phyloP scores from a whole-genome alignment of 441 rosid genomes.

The Eruca vesicaria region DNA sequence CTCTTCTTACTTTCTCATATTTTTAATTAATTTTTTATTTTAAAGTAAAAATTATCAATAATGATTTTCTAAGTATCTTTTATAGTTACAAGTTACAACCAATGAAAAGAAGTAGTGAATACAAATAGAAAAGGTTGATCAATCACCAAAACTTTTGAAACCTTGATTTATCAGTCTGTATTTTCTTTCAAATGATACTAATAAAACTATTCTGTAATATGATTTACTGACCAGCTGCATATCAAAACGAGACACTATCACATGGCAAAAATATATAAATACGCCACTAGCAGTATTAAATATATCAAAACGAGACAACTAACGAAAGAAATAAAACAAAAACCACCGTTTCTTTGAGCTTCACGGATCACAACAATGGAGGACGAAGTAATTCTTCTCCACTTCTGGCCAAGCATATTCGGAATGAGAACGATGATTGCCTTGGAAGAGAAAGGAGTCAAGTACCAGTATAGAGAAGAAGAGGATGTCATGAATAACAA shows the following conservation, averaged over 20 bases:
- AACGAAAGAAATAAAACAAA: neutral
- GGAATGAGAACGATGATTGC: conserved; percentile 34
- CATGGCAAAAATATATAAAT: neutral
- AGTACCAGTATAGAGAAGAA: conserved; percentile 16
- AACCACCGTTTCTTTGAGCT: neutral
- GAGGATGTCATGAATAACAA: conserved; percentile 21
- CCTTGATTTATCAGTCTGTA: neutral
- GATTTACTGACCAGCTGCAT: neutral
- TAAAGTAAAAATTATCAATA: too few relatives aligned
- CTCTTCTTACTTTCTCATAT: too few relatives aligned
- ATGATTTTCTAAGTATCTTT: too few relatives aligned
- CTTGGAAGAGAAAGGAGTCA: conserved; percentile 3
- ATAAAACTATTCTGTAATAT: neutral
- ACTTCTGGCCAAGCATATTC: conserved; percentile 31
- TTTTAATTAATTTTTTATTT: too few relatives aligned
- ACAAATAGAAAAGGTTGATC: too few relatives aligned
- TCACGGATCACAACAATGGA: neutral
- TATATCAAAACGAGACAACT: neutral
- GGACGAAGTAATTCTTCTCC: conserved; percentile 27
- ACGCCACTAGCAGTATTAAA: neutral
- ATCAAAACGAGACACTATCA: neutral
- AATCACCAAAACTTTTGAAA: neutral
- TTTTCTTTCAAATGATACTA: neutral
- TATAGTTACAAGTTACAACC: too few relatives aligned
- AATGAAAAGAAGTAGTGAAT: too few relatives aligned